Conservation (phyloP, 78 protist genomes). For the Cavenderia fasciculata region DNA sequence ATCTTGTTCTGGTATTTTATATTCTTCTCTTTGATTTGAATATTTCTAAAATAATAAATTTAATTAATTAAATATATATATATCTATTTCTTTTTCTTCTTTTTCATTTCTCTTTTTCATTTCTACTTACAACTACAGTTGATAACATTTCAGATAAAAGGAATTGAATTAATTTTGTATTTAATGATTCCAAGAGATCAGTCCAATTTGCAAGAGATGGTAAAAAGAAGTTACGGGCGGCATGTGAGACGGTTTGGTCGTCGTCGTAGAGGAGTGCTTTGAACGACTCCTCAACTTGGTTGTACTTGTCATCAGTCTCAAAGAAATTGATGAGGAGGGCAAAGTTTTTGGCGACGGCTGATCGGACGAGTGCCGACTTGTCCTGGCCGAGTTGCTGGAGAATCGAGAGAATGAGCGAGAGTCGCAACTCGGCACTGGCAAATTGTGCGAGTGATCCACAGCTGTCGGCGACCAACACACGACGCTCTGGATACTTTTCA, state of each 20-base stretch:
- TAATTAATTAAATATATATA: background rate
- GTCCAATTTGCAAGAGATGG: slow-evolving; percentile 73
- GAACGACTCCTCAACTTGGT: slow-evolving; percentile 69
- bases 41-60: slow-evolving; percentile 14
- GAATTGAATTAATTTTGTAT: slow-evolving; percentile 12
- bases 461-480: slow-evolving; percentile 71
- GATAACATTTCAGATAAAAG: slow-evolving; percentile 22
- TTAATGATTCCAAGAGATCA: slow-evolving; percentile 35
- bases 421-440: slow-evolving; percentile 60
- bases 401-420: slow-evolving; percentile 60
- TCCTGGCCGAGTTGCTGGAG: slow-evolving; percentile 77
- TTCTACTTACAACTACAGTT: slow-evolving; percentile 12
- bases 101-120: no score
- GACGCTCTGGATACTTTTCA: slow-evolving; percentile 71
- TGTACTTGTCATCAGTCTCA: slow-evolving; percentile 48
- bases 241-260: slow-evolving; percentile 22
- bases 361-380: slow-evolving; percentile 24
- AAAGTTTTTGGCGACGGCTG: slow-evolving; percentile 68
- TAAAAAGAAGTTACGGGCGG: slow-evolving; percentile 25
- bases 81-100: no score
- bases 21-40: slow-evolving; percentile 50
- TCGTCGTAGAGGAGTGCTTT: slow-evolving; percentile 35
- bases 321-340: slow-evolving; percentile 56
- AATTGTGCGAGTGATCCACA: slow-evolving; percentile 81
- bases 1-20: slow-evolving; percentile 64